A percentile compares a stretch with the other conserved stretches of the same genome.
Conservation (phyloP, 345 rosid species). For the Carallia pectinifolia region DNA sequence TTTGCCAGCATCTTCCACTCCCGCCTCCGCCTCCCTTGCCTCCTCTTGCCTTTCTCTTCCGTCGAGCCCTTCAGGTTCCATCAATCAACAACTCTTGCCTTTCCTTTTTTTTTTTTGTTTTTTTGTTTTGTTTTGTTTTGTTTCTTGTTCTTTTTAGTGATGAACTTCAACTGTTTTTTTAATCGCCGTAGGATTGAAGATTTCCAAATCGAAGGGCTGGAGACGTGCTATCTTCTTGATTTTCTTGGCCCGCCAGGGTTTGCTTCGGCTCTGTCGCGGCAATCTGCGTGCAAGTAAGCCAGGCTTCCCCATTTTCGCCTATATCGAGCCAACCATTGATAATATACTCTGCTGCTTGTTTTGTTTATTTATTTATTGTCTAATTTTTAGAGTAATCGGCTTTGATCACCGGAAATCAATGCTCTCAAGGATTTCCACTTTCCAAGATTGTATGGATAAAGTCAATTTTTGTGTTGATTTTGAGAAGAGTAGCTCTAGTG, state of each 20-base stretch:
- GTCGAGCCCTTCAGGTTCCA: conserved; percentile 57
- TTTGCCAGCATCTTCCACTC: conserved; percentile 78
- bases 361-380: not conserved
- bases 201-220: conserved; percentile 46
- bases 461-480: conserved; percentile 41
- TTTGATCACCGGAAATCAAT: conserved; percentile 77
- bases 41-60: conserved; percentile 75
- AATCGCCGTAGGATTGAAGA: conserved; percentile 48
- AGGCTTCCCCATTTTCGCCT: not conserved
- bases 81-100: not conserved
- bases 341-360: not conserved
- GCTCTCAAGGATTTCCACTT: conserved; percentile 27
- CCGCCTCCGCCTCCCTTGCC: conserved; percentile 57
- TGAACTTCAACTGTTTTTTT: not conserved
- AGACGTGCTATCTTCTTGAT: conserved; percentile 70
- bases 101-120: not conserved
- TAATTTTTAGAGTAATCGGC: conserved; percentile 51
- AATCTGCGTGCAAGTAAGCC: conserved; percentile 58
- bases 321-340: not conserved
- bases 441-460: conserved; percentile 28
- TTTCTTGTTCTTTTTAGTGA: not conserved
- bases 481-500: conserved; percentile 68
- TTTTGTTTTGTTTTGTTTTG: not conserved
- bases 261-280: conserved; percentile 30
- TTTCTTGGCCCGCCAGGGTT: conserved; percentile 60